phyloP scores from a whole-genome alignment of 176 grass and related monocot genomes.

The Echinochloa phyllopogon region DNA sequence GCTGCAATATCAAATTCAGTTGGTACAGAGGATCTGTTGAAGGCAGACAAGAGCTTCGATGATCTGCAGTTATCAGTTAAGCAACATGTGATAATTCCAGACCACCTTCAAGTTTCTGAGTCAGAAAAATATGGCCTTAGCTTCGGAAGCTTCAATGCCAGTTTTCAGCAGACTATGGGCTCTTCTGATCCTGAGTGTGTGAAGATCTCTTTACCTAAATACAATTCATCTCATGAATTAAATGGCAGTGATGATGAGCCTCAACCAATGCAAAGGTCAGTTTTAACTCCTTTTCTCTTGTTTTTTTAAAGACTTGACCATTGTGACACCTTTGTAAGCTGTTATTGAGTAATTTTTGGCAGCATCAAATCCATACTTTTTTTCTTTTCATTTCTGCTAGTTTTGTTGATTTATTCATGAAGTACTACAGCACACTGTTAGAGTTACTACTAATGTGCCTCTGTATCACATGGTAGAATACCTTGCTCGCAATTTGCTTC shows the following conservation, averaged over 20 bases:
- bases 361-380: background rate
- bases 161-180: slow-evolving; percentile 51
- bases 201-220: slow-evolving; percentile 43
- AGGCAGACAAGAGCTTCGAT: slow-evolving; percentile 55
- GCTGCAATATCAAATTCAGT: slow-evolving; percentile 37
- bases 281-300: background rate
- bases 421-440: background rate
- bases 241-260: slow-evolving; percentile 48
- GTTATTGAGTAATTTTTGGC: slow-evolving; percentile 1
- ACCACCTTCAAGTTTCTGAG: slow-evolving; percentile 86
- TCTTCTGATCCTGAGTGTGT: slow-evolving; percentile 48
- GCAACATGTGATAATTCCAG: slow-evolving; percentile 88
- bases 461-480: background rate
- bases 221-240: slow-evolving; percentile 48
- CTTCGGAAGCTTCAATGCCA: slow-evolving; percentile 84
- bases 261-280: background rate
- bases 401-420: background rate
- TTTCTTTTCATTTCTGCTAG: background rate
- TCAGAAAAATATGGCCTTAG: slow-evolving; percentile 82
- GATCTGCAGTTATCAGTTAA: slow-evolving; percentile 58
- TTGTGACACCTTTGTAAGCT: background rate
- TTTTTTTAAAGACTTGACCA: background rate
- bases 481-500: slow-evolving; percentile 1
- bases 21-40: slow-evolving; percentile 39
- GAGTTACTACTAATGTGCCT: background rate